A percentile compares a stretch with the other conserved stretches of the same genome.
phyloP scores from a whole-genome alignment of 768 basidiomycete genomes.

The Sarcodon sp. region DNA sequence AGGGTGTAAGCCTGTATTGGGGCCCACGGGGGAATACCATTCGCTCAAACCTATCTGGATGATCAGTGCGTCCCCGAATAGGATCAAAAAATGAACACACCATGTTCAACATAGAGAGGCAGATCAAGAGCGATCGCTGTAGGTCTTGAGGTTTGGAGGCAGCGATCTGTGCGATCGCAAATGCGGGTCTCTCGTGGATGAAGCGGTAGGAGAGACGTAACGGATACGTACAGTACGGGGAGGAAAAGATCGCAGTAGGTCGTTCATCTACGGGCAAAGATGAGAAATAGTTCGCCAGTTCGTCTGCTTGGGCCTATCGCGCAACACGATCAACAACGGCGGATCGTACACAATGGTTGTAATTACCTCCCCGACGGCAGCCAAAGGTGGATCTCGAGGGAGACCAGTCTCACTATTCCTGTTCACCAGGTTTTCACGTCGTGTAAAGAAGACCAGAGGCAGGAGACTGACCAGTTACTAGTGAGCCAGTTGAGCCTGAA shows the following conservation, averaged over 20 bases:
- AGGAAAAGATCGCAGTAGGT: constrained; percentile 74
- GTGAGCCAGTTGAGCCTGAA: constrained; percentile 68
- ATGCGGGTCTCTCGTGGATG: neutral
- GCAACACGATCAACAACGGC: neutral
- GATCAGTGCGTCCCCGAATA: neutral
- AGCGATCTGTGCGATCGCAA: constrained; percentile 48
- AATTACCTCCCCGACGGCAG: constrained; percentile 55
- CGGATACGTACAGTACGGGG: constrained; percentile 58
- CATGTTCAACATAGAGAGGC: constrained; percentile 73
- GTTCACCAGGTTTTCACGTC: neutral
- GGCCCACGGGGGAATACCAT: constrained; percentile 66
- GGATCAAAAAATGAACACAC: constrained; percentile 19
- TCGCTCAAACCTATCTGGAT: constrained; percentile 44
- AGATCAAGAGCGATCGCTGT: constrained; percentile 44
- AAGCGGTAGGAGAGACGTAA: neutral
- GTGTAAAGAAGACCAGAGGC: neutral
- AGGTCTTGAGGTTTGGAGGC: constrained; percentile 69
- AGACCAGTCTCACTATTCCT: constrained; percentile 57
- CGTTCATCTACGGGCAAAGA: constrained; percentile 51
- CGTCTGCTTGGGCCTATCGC: constrained; percentile 58
- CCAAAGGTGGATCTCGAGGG: constrained; percentile 60
- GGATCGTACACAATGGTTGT: neutral
- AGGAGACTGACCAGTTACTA: constrained; percentile 38
- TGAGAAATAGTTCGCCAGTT: constrained; percentile 52
- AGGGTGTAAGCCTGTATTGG: constrained; percentile 63